Percentiles rank a stretch among this genome's conserved stretches.
These are phyloP conservation scores for Penicillium arizonense DNA, from an alignment of 495 filamentous ascomycete species.

Conservation along the genomic window DNA sequence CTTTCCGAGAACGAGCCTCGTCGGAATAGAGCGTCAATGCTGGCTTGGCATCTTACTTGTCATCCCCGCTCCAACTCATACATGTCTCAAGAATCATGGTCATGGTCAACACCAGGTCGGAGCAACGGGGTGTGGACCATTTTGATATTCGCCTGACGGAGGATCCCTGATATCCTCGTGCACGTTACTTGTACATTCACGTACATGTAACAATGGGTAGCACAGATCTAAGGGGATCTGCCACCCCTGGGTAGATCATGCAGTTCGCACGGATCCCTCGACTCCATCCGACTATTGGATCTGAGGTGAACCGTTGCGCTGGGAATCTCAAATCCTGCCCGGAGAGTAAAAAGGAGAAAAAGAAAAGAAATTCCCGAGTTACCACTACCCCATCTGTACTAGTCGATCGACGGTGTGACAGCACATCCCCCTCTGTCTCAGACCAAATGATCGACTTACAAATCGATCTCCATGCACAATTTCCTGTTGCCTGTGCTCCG, in stretches of 20 bases:
- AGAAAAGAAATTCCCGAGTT: slow-evolving; percentile 7
- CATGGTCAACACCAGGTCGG: background rate
- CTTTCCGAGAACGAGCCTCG: no score
- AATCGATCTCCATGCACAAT: slow-evolving; percentile 5
- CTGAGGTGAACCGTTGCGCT: slow-evolving; percentile 27
- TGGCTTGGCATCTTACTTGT: background rate
- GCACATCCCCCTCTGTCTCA: background rate
- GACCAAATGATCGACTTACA: background rate
- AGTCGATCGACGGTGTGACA: background rate
- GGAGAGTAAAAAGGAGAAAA: background rate
- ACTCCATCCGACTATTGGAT: slow-evolving; percentile 31
- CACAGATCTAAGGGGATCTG: slow-evolving; percentile 14
- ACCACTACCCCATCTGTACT: no score
- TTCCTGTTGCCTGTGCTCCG: background rate
- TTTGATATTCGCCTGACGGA: slow-evolving; percentile 14
- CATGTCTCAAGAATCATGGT: background rate
- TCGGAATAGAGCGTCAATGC: no score
- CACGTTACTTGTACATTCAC: background rate
- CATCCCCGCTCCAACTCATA: background rate
- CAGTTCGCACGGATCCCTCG: slow-evolving; percentile 23
- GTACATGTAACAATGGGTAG: background rate
- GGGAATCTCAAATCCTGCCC: slow-evolving; percentile 31
- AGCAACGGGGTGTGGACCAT: background rate
- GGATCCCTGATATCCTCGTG: slow-evolving; percentile 3
- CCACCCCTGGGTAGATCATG: slow-evolving; percentile 24